Percentiles rank a stretch among this genome's conserved stretches.
Conservation (phyloP, 768 basidiomycete genomes). For the Flagelloscypha sp. region DNA sequence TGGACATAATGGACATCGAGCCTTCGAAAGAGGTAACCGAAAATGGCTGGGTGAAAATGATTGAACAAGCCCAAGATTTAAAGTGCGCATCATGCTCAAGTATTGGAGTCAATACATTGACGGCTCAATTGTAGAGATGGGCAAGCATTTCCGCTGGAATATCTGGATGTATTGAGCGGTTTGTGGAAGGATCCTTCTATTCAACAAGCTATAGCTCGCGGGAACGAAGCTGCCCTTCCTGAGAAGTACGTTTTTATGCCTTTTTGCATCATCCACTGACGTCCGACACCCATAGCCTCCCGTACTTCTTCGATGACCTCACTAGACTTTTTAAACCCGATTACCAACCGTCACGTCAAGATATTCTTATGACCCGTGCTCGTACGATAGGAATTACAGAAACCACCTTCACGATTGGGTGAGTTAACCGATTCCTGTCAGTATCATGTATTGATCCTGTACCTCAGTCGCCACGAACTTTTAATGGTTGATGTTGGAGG, state of each 20-base stretch:
- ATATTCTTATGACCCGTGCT: constrained; percentile 79
- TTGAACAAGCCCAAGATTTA: no score
- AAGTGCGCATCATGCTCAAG: no score
- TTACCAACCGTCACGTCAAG: constrained; percentile 75
- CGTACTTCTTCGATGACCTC: constrained; percentile 72
- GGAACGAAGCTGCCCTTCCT: constrained; percentile 86
- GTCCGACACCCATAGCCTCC: constrained; percentile 40
- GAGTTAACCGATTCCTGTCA: no score
- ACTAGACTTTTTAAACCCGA: constrained; percentile 69
- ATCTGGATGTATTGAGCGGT: constrained; percentile 53
- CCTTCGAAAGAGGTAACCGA: no score
- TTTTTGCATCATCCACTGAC: not conserved
- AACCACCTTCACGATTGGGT: constrained; percentile 73
- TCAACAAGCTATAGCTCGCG: constrained; percentile 70
- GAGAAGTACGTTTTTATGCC: constrained; percentile 59
- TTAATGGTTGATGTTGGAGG: constrained; percentile 81
- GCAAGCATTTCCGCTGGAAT: constrained; percentile 68
- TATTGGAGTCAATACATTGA: no score
- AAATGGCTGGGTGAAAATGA: no score
- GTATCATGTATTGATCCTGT: no score
- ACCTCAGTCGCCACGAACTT: constrained; percentile 76
- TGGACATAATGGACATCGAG: constrained; percentile 81
- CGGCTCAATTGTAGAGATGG: constrained; percentile 68
- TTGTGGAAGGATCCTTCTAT: constrained; percentile 77
- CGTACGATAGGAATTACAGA: constrained; percentile 88